phyloP scores from a whole-genome alignment of 106 monocot genomes.

The Xerophyta viscosa region DNA sequence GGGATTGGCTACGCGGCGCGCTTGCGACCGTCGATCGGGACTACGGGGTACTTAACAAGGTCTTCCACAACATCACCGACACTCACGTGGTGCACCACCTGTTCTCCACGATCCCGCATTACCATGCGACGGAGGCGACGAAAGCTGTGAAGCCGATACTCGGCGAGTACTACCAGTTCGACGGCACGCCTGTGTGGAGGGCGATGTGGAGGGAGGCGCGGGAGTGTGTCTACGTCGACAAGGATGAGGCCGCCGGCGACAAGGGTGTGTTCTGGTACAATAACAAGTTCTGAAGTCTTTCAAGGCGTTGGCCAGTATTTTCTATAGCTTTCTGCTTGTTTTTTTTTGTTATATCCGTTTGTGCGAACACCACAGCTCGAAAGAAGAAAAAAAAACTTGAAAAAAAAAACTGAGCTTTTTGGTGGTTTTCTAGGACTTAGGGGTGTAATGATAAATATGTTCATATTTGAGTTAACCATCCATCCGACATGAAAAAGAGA shows the following conservation, averaged over 20 bases:
- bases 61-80: constrained; percentile 61
- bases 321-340: too few species aligned
- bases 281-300: constrained; percentile 36
- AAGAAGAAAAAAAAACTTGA: too few species aligned
- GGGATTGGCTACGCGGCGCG: constrained; percentile 77
- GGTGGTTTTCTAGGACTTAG: too few species aligned
- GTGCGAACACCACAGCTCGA: too few species aligned
- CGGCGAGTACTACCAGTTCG: constrained; percentile 53
- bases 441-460: too few species aligned
- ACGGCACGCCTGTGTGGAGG: constrained; percentile 38
- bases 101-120: constrained; percentile 78
- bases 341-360: too few species aligned
- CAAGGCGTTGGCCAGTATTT: too few species aligned
- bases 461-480: too few species aligned
- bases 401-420: too few species aligned
- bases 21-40: constrained; percentile 67
- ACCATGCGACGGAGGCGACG: constrained; percentile 75
- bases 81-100: constrained; percentile 68
- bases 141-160: constrained; percentile 59
- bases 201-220: constrained; percentile 65
- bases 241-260: constrained; percentile 9
- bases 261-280: constrained; percentile 64
- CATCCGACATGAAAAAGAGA: too few species aligned
- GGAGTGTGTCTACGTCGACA: constrained; percentile 68
- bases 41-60: constrained; percentile 59